These are phyloP conservation scores for Fusarium proliferatum DNA, from an alignment of 2,329 filamentous ascomycete species.

Conservation along the genomic window DNA sequence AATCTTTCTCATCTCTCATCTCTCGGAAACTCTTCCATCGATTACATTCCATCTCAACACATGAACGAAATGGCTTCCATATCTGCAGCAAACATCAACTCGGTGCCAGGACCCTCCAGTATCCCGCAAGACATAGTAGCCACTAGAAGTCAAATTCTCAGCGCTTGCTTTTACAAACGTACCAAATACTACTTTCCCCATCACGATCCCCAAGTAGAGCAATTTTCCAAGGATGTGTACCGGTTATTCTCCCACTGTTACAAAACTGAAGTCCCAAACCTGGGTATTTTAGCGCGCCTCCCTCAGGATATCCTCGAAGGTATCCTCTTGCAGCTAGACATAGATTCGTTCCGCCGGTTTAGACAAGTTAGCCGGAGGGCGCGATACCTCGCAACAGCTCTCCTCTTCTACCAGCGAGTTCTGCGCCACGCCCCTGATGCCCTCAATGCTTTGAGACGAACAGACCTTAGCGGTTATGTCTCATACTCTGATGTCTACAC, in stretches of 20 bases:
- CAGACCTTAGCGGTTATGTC: accelerated
- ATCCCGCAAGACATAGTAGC: accelerated
- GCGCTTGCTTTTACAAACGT: constrained; percentile 15
- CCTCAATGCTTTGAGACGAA: background rate
- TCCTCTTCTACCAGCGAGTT: background rate
- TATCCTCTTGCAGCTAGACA: background rate
- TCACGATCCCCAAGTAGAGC: background rate
- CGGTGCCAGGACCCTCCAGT: accelerated
- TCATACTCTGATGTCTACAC: background rate
- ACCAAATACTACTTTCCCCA: background rate
- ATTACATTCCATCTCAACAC: background rate
- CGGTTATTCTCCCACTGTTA: background rate
- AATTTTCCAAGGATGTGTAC: accelerated
- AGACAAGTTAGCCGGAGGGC: background rate
- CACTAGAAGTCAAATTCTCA: background rate
- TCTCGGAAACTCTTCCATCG: accelerated
- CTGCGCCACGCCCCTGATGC: background rate
- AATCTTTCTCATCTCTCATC: background rate
- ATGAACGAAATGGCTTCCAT: background rate
- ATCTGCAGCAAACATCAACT: accelerated
- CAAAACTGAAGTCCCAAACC: background rate
- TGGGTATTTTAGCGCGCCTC: accelerated
- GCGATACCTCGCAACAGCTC: background rate
- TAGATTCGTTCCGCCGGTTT: background rate
- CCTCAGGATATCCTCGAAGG: background rate